Percentiles rank a stretch among this genome's conserved stretches.
phyloP scores from a whole-genome alignment of 805 yeast genomes.

The Pichia cephalocereana region DNA sequence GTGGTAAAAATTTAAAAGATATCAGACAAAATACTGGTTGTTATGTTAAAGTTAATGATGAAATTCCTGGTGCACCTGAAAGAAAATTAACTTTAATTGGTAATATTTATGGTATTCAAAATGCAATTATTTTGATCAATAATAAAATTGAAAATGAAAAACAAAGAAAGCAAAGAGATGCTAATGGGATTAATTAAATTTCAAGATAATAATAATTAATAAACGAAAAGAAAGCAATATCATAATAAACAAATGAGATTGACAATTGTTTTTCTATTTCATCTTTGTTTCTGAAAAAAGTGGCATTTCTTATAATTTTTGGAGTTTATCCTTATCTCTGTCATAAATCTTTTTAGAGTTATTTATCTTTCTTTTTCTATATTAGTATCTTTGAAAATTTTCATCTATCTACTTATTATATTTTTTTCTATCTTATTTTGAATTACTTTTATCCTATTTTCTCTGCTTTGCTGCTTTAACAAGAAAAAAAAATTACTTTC shows the following conservation, averaged over 20 bases:
- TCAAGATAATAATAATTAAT: background rate
- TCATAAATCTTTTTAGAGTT: background rate
- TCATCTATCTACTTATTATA: background rate
- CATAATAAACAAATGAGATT: background rate
- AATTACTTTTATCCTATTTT: background rate
- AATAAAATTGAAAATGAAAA: constrained; percentile 63
- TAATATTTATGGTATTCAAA: constrained; percentile 54
- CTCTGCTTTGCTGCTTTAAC: background rate
- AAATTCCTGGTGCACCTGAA: constrained; percentile 45
- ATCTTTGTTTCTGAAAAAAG: background rate
- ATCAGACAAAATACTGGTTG: constrained; percentile 69
- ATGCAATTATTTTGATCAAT: constrained; percentile 63
- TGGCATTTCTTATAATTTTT: background rate
- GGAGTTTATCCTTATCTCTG: background rate
- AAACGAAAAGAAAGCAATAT: background rate
- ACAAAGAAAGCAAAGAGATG: constrained; percentile 23
- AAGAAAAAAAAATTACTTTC: too few relatives aligned
- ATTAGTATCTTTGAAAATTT: background rate
- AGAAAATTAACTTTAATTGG: constrained; percentile 65
- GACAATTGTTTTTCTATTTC: background rate
- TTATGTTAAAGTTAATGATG: constrained; percentile 60
- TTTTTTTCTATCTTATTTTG: background rate
- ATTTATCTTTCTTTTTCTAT: background rate
- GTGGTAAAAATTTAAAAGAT: constrained; percentile 74
- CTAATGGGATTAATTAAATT: background rate